Evolutionary conservation across 441 rosid species (phyloP).

Genomic region (Syzygium malaccense): DNA sequence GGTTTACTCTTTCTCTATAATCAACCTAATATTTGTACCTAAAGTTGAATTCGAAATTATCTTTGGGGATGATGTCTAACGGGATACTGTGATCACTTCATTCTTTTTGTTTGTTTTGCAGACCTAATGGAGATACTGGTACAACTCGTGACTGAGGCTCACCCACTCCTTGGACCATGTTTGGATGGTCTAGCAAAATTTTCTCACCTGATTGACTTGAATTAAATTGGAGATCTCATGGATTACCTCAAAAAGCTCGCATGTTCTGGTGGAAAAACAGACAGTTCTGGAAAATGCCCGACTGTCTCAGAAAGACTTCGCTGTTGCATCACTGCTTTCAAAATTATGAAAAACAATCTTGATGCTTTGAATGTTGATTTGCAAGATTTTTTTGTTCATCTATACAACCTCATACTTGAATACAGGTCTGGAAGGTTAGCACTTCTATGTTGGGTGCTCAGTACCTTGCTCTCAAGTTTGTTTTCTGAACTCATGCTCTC

Average conservation of each 20-base stretch:
- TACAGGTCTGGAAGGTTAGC: slow-evolving; percentile 95
- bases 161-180: slow-evolving; percentile 78
- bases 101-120: slow-evolving; percentile 14
- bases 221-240: slow-evolving; percentile 91
- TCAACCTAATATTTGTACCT: not conserved
- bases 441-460: not conserved
- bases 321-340: slow-evolving; percentile 92
- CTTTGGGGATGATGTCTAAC: not conserved
- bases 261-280: slow-evolving; percentile 32
- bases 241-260: slow-evolving; percentile 82
- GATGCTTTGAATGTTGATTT: slow-evolving; percentile 94
- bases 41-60: not conserved
- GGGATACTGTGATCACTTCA: not conserved
- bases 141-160: slow-evolving; percentile 30
- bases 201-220: slow-evolving; percentile 78
- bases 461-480: not conserved
- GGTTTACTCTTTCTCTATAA: not conserved
- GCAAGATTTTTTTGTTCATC: slow-evolving; percentile 85
- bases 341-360: slow-evolving; percentile 90
- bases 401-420: slow-evolving; percentile 81
- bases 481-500: not conserved
- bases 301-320: slow-evolving; percentile 71
- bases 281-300: slow-evolving; percentile 34
- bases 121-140: slow-evolving; percentile 38
- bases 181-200: slow-evolving; percentile 83